phyloP scores from a whole-genome alignment of 345 rosid species.

The Microcos paniculata region DNA sequence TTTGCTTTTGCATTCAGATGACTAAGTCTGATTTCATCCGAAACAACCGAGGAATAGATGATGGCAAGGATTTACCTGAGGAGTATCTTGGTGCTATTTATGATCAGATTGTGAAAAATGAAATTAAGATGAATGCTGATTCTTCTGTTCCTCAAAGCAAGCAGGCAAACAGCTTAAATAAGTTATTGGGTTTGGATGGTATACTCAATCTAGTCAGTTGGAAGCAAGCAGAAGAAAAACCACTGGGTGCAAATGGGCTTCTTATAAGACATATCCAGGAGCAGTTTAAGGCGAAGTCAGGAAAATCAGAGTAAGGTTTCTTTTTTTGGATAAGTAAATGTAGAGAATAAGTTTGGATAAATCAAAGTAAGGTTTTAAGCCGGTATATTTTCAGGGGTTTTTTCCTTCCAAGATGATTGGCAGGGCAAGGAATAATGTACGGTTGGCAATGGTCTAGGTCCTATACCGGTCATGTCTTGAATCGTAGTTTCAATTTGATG shows the following conservation, averaged over 20 bases:
- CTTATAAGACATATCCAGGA: constrained; percentile 92
- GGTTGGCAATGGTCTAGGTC: background rate
- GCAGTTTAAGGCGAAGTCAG: constrained; percentile 89
- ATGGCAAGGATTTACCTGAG: constrained; percentile 96
- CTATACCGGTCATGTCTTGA: background rate
- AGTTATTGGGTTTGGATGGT: constrained; percentile 86
- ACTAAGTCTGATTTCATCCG: constrained; percentile 80
- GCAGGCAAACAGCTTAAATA: constrained; percentile 86
- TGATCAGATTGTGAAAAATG: constrained; percentile 87
- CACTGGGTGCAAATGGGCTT: constrained; percentile 92
- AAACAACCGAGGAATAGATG: constrained; percentile 93
- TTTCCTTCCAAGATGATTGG: constrained; percentile 2
- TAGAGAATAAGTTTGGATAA: constrained; percentile 85
- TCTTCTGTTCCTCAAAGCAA: constrained; percentile 75
- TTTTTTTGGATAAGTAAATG: too few relatives aligned
- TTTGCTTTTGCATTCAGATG: constrained; percentile 58
- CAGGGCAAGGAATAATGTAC: background rate
- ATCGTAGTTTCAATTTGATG: background rate
- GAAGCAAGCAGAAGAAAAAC: constrained; percentile 87
- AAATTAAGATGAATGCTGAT: constrained; percentile 88
- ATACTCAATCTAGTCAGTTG: constrained; percentile 81
- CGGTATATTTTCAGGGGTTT: background rate
- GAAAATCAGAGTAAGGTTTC: constrained; percentile 96
- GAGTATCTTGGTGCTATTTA: constrained; percentile 77
- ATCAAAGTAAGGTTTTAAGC: constrained; percentile 71